Evolutionary conservation across 139 green algal species (phyloP), one percentile per base, ranked within the genome.

Genomic region (Micromonas pusilla): DNA sequence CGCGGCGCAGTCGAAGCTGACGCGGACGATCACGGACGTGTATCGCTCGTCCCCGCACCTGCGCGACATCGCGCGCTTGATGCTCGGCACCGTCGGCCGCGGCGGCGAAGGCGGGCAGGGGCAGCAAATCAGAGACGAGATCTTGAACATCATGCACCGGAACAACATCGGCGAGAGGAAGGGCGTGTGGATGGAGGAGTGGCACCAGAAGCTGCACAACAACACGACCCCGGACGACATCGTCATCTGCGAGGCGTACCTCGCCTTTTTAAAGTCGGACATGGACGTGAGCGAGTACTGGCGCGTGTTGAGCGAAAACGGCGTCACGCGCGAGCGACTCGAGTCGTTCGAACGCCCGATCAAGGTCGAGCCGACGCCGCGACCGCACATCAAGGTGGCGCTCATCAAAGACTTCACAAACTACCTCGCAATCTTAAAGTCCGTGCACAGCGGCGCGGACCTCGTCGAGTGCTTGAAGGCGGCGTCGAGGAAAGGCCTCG

Each of bases 201-300:
- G 93, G 92, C 79, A 84, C 62, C 83, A 86, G 70, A 98, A 98
- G 89, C 90, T 98, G 81, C 95, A 99, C 89, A 99, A 97, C 88
- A 98, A 98, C 90, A 99, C 95, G 32, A 97, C 92, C 0, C 95
- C 95, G 30, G 95, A 99, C 74, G 95, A 99, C 77, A 88, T 99
- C 20, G 86, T 88, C 81, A 99, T 99, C 86, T 99, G 95, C 84
- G 88, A 96, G 80, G 94, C 96, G 31, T 97, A 96, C 89, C 82
- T 98, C 1, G 88, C 88, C 5, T 97, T 96, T 85, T 85, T 97
- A 76, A 82, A 91, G 70, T 70, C 67, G 60, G 81, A 89, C 66
- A 91, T 94, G n/a, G 89, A 97, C 89, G 84, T 87, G 0, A 85
- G 78, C n/a, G 82, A 76, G 25, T 98, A 97, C 87, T 98, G 93